Evolutionary conservation across 129 eudicot species (phyloP).

Genomic region (Flaveria ramosissima): DNA sequence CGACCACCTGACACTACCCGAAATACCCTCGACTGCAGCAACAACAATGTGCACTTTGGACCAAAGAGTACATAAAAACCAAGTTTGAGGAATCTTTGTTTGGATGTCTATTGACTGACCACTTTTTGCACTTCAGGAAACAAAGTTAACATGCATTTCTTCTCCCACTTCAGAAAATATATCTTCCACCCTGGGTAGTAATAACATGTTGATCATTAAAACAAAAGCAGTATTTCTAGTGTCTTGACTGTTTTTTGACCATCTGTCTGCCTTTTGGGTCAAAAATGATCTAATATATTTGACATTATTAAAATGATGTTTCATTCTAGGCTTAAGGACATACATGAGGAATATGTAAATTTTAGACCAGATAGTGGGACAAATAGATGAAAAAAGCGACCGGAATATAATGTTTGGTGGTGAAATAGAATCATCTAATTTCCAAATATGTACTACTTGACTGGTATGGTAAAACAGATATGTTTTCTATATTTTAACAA

Average conservation of each 20-base stretch:
- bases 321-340: not conserved
- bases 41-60: no score
- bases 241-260: not conserved
- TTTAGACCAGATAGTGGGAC: not conserved
- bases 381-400: not conserved
- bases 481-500: slow-evolving; percentile 7
- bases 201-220: not conserved
- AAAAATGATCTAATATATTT: not conserved
- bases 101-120: not conserved
- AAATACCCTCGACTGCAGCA: no score
- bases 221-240: not conserved
- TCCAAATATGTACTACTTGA: no score
- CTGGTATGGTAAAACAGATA: not conserved
- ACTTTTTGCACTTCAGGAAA: slow-evolving; percentile 34
- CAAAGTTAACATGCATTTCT: slow-evolving; percentile 62
- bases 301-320: not conserved
- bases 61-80: no score
- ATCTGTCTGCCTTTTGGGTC: not conserved
- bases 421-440: no score
- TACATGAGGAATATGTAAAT: not conserved
- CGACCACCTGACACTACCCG: no score
- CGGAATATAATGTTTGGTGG: not conserved
- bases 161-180: slow-evolving; percentile 66
- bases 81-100: no score
- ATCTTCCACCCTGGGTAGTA: slow-evolving; percentile 61